Evolutionary conservation across 768 basidiomycete genomes (phyloP).

Genomic region (Tricholoma sp.): DNA sequence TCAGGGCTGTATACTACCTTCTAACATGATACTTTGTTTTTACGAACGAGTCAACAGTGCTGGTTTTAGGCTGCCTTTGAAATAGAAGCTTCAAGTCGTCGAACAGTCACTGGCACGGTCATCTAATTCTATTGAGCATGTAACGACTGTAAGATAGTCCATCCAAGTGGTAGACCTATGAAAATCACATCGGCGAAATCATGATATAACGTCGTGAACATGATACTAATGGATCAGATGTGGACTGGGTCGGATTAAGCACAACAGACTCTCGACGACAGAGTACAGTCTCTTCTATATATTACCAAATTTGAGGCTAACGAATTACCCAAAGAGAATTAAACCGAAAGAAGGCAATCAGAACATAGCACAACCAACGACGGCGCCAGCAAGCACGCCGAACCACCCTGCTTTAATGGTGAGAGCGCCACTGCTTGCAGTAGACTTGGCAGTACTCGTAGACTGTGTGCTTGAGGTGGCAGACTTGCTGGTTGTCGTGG

Average conservation of each 20-base stretch:
- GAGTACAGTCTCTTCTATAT: neutral
- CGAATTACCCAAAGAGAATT: neutral
- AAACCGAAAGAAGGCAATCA: constrained; percentile 14
- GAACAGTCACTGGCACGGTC: too few species aligned
- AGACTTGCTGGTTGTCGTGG: constrained; percentile 13
- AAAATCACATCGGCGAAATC: too few species aligned
- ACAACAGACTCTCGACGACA: constrained; percentile 2
- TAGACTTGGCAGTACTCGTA: constrained; percentile 9
- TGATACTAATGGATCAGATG: neutral
- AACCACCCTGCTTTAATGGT: constrained; percentile 25
- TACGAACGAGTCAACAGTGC: too few species aligned
- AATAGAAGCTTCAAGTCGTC: too few species aligned
- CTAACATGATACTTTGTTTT: too few species aligned
- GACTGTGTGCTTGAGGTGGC: constrained; percentile 10
- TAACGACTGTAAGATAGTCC: too few species aligned
- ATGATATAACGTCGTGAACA: too few species aligned
- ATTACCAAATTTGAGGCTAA: neutral
- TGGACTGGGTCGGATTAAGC: constrained; percentile 10
- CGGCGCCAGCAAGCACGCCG: constrained; percentile 28
- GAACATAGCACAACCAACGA: constrained; percentile 33
- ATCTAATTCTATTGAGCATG: too few species aligned
- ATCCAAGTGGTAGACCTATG: too few species aligned
- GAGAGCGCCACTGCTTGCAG: constrained; percentile 19
- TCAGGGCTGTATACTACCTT: too few species aligned
- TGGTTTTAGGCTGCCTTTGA: too few species aligned